Conservation (phyloP, 106 monocot genomes). For the Chionographis japonica region DNA sequence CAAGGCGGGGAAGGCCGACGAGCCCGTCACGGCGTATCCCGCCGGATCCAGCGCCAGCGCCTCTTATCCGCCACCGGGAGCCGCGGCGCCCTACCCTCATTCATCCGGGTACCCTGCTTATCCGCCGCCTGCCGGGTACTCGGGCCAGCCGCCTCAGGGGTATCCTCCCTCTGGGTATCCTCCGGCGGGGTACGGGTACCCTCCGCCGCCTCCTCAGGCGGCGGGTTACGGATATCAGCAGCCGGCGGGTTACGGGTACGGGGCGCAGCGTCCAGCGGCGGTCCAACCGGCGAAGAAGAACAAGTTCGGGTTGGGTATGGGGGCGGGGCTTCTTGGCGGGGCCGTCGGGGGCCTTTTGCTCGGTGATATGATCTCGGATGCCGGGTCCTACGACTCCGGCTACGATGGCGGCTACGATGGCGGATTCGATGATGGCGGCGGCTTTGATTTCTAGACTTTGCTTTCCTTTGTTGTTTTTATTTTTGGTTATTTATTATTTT, state of each 20-base stretch:
- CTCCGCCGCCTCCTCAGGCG: constrained; percentile 14
- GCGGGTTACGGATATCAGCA: neutral
- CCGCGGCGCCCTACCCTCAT: neutral
- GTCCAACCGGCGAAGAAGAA: constrained; percentile 5
- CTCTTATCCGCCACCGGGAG: neutral
- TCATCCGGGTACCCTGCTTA: too few relatives aligned
- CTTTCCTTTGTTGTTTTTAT: too few relatives aligned
- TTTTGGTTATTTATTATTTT: too few relatives aligned
- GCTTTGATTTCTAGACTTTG: constrained; percentile 11
- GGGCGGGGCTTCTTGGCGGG: constrained; percentile 41
- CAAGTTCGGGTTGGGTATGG: constrained; percentile 43
- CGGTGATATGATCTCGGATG: constrained; percentile 42
- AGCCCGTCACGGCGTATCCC: constrained; percentile 21
- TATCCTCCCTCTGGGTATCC: constrained; percentile 5
- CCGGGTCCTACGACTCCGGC: constrained; percentile 12
- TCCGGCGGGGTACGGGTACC: constrained; percentile 12
- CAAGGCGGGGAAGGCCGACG: constrained; percentile 2
- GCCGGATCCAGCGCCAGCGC: neutral
- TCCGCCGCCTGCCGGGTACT: too few relatives aligned
- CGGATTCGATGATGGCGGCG: constrained; percentile 8
- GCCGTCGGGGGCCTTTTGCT: constrained; percentile 43
- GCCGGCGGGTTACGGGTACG: constrained; percentile 12
- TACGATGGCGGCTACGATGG: constrained; percentile 17
- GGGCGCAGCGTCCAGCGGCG: neutral
- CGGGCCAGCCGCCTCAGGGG: neutral